A percentile compares a stretch with the other conserved stretches of the same genome.
Conservation (phyloP, 305 asterid genomes). For the Caryopteris hybrid region DNA sequence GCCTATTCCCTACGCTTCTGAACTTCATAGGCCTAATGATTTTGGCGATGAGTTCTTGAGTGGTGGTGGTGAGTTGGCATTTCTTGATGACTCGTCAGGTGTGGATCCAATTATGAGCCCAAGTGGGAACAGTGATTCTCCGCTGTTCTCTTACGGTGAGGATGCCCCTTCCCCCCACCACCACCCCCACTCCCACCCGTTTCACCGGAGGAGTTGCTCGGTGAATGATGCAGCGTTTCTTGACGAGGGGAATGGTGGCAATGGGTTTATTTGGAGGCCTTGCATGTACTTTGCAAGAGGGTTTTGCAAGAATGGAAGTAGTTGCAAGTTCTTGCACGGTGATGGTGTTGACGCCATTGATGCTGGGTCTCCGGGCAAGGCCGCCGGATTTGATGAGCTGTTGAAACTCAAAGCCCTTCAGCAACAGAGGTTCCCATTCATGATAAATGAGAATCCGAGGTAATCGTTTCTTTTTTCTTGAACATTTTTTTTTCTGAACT, state of each 20-base stretch:
- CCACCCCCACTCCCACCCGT: too few species aligned
- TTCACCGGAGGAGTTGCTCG: conserved; percentile 77
- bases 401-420: conserved; percentile 69
- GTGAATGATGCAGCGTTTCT: conserved; percentile 67
- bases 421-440: conserved; percentile 68
- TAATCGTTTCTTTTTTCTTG: conserved; percentile 20
- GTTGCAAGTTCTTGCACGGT: conserved; percentile 70
- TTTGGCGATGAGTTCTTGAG: conserved; percentile 32
- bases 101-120: conserved; percentile 71
- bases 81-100: conserved; percentile 41
- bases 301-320: conserved; percentile 69
- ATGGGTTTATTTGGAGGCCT: conserved; percentile 72
- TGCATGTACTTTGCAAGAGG: conserved; percentile 91
- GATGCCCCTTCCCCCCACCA: too few species aligned
- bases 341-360: conserved; percentile 39
- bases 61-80: conserved; percentile 37
- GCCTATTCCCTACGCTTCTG: background rate
- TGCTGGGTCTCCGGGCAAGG: conserved; percentile 56
- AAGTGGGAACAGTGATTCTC: conserved; percentile 66
- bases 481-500: too few species aligned
- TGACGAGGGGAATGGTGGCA: conserved; percentile 31
- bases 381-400: conserved; percentile 58
- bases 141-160: conserved; percentile 60
- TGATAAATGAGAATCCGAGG: conserved; percentile 70
- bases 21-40: background rate